Conservation (phyloP, 2,329 filamentous ascomycete genomes). For the Cladosporium sp. region DNA sequence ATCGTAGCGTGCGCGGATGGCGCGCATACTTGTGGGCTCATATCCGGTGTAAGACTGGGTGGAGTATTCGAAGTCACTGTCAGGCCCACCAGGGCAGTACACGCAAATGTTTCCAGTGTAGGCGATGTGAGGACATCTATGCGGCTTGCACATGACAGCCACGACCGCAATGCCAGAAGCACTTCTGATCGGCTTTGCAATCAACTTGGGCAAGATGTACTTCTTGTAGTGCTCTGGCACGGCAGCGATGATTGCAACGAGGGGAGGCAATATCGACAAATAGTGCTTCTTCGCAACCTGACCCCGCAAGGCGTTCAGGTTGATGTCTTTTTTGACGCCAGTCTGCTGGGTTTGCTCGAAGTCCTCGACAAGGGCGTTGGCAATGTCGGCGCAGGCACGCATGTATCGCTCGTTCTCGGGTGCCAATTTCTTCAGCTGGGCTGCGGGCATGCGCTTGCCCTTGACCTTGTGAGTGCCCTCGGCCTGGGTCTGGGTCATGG, state of each 20-base stretch:
- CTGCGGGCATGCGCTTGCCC: conserved; percentile 43
- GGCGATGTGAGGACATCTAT: conserved; percentile 94
- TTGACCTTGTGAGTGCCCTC: conserved; percentile 59
- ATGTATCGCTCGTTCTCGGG: conserved; percentile 95
- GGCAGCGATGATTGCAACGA: conserved; percentile 96
- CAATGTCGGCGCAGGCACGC: conserved; percentile 92
- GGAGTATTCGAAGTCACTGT: conserved; percentile 98
- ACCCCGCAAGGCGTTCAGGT: conserved; percentile 83
- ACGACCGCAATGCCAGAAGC: conserved; percentile 97
- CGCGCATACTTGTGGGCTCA: conserved; percentile 97
- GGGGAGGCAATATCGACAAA: conserved; percentile 79
- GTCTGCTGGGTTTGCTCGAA: conserved; percentile 78
- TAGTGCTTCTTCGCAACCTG: conserved; percentile 92
- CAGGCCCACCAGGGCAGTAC: conserved; percentile 95
- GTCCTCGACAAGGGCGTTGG: conserved; percentile 89
- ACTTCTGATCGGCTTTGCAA: conserved; percentile 94
- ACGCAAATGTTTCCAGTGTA: conserved; percentile 99
- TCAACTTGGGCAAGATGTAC: conserved; percentile 92
- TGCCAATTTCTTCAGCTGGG: conserved; percentile 62
- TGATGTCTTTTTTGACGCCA: conserved; percentile 79
- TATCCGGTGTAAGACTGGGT: conserved; percentile 99
- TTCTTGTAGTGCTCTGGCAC: conserved; percentile 99
- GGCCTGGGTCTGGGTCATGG: conserved; percentile 58
- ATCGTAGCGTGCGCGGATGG: conserved; percentile 94
- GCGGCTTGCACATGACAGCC: conserved; percentile 99